Evolutionary conservation across 164 flowering plant species (phyloP).

Genomic region (Magnolia sinica): DNA sequence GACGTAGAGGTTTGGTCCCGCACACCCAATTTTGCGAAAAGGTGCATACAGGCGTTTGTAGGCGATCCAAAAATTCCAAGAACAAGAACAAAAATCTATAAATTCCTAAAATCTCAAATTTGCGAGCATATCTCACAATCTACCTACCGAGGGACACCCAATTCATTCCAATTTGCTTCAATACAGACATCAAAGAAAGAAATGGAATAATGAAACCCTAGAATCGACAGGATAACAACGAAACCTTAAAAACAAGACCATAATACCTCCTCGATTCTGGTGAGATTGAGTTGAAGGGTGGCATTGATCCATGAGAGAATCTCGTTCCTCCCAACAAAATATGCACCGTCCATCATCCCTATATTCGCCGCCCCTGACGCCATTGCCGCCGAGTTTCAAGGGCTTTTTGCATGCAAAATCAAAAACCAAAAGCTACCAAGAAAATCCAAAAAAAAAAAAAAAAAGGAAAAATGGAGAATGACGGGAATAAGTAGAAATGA

Average conservation of each 20-base stretch:
- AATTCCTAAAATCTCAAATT: not conserved
- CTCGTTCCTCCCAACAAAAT: slow-evolving; percentile 88
- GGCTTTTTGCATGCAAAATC: not conserved
- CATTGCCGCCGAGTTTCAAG: slow-evolving; percentile 5
- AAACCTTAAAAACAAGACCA: not conserved
- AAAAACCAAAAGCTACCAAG: not conserved
- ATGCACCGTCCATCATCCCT: slow-evolving; percentile 91
- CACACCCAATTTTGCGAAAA: not conserved
- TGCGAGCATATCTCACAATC: not conserved
- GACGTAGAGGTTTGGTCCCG: not conserved
- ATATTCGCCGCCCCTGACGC: slow-evolving; percentile 61
- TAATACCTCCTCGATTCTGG: slow-evolving; percentile 73
- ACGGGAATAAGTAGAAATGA: not conserved
- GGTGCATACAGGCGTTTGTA: not conserved
- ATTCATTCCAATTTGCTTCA: not conserved
- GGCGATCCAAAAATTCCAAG: not conserved
- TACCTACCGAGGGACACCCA: not conserved
- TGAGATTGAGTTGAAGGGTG: slow-evolving; percentile 74
- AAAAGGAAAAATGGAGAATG: not conserved
- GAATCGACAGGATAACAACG: not conserved
- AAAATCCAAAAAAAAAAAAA: not conserved
- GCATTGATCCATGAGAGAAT: slow-evolving; percentile 79
- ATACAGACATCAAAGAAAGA: not conserved
- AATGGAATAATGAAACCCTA: not conserved
- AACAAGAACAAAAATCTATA: not conserved